Evolutionary conservation across 257 asterid genomes (phyloP).

Genomic region (Solanum chiquidenum): DNA sequence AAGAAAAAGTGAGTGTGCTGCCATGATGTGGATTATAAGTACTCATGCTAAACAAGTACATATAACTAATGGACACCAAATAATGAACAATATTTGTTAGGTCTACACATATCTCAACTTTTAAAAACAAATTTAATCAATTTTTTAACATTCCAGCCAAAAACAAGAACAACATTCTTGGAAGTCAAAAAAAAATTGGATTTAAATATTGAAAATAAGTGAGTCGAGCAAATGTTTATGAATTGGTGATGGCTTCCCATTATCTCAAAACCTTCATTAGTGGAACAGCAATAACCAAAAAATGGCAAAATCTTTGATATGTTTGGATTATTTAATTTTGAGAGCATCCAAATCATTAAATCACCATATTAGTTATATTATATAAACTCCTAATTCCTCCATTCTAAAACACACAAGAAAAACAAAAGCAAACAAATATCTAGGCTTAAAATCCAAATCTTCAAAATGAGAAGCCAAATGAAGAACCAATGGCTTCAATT

Average conservation of each 20-base stretch:
- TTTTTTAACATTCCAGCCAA: neutral
- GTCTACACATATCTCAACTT: neutral
- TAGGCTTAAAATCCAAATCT: neutral
- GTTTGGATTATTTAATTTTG: neutral
- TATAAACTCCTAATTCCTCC: neutral
- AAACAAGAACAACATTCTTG: neutral
- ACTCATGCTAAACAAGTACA: neutral
- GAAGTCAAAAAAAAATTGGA: neutral
- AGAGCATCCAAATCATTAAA: neutral
- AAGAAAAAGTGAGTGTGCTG: neutral
- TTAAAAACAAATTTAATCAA: neutral
- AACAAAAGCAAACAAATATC: neutral
- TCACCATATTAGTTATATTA: neutral
- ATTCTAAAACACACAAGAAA: neutral
- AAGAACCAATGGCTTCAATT: neutral
- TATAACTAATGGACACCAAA: neutral
- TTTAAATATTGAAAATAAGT: neutral
- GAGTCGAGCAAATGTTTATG: neutral
- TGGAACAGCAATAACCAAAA: neutral
- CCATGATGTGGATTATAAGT: neutral
- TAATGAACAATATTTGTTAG: neutral
- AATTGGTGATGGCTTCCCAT: neutral
- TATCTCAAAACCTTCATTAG: neutral
- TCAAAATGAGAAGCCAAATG: neutral
- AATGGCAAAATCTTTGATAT: neutral